Base-by-base conservation (phyloP, 192 early-diverging fungal species). In the Chytriomyces hyalinus region DNA sequence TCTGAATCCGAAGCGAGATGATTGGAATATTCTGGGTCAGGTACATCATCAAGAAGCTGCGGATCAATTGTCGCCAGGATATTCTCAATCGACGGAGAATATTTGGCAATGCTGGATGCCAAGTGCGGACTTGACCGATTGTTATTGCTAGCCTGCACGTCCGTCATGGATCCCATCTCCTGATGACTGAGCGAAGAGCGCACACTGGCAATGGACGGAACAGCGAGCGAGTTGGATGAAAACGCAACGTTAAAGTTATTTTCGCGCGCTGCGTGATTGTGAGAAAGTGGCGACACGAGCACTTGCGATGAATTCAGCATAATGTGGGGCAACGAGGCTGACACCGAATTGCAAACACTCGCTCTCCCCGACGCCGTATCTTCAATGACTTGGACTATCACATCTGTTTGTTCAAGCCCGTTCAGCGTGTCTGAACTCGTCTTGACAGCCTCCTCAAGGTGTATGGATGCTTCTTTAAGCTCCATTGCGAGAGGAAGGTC, bases 21-120 rank as follows among this genome's bases (percentile, higher is more conserved):
- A 70, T 65, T 49, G 78, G 77, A 57, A 69, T 6, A 57, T 20
- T 82, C 81, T 5, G 81, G 82, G 62, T 84, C 80, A 11, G 82
- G 82, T 9, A 84, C 82, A 49, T 84, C 82, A 13, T 84, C 80
- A 28, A 75, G 66, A 20, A 84, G 62, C 49, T 78, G 79, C 26
- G 71, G 75, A 17, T 83, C 79, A 11, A 71, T 71, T 20, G 69
- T 61, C 65, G 50, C 61, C 67, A 69, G 43, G 22, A 75, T 47
- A 45, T 26, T 67, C 24, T 49, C 72, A 24, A 8, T 17, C 4
- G 10, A 80, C 36, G 11, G 22, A 22, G 10, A 5, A n/a, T 66
- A 26, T 15, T 6, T 11, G 26, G n/a, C 20, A 44, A 74, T 26
- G 9, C 17, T n/a, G 61, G 10, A 73, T 67, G n/a, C 73, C 1